phyloP scores from a whole-genome alignment of 176 grass and related monocot genomes.

The Oryza meyeriana region DNA sequence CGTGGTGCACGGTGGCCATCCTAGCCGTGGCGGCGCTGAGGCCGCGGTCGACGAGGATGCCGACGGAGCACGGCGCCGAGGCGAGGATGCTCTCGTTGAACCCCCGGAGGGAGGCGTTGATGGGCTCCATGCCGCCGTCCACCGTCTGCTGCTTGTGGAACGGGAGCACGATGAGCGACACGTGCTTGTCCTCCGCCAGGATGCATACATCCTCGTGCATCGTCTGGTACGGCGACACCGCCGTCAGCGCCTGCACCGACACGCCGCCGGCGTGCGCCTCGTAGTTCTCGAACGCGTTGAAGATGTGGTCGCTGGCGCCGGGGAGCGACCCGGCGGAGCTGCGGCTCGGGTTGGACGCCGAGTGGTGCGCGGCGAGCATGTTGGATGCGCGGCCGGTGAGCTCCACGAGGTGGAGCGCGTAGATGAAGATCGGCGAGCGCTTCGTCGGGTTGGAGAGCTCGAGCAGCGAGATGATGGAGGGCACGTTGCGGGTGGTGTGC shows the following conservation, averaged over 20 bases:
- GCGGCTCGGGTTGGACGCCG: background rate
- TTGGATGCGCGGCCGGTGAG: conserved; percentile 63
- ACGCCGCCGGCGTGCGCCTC: conserved; percentile 34
- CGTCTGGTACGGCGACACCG: conserved; percentile 62
- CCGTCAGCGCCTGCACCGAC: conserved; percentile 43
- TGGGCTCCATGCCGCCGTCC: conserved; percentile 55
- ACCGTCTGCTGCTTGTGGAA: conserved; percentile 67
- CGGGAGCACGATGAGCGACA: conserved; percentile 56
- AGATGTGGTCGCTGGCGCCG: conserved; percentile 44
- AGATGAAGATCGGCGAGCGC: conserved; percentile 64
- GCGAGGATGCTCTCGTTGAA: conserved; percentile 60
- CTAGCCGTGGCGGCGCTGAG: conserved; percentile 49
- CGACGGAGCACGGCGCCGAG: conserved; percentile 64
- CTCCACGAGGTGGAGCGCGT: conserved; percentile 74
- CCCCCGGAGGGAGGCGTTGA: conserved; percentile 40
- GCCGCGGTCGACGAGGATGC: conserved; percentile 73
- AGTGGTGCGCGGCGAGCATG: conserved; percentile 47
- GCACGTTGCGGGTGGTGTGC: conserved; percentile 64
- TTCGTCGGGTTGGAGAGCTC: conserved; percentile 60
- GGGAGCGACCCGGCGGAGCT: background rate
- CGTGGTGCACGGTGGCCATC: conserved; percentile 34
- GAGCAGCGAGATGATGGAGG: conserved; percentile 68
- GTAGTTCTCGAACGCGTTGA: conserved; percentile 59
- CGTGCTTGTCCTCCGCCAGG: conserved; percentile 64
- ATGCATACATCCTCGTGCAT: conserved; percentile 67